Evolutionary conservation across 2,329 filamentous ascomycete species (phyloP).

Genomic region (Dryadomyces quercus-mongolicae): DNA sequence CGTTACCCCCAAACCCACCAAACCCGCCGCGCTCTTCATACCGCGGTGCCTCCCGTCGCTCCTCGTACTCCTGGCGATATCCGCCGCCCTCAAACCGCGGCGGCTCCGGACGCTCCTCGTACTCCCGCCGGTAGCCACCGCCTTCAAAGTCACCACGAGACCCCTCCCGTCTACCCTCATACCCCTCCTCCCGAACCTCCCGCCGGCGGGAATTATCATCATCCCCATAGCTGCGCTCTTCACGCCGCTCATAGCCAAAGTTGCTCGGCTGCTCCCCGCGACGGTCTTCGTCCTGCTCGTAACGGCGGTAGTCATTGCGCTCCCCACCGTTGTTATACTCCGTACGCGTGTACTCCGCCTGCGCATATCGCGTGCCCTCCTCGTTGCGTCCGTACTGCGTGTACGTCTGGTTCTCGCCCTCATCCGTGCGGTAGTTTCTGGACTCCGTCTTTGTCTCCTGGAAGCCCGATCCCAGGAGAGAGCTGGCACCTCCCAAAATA

Average conservation of each 20-base stretch:
- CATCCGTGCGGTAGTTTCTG: conserved; percentile 40
- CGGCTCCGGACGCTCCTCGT: background rate
- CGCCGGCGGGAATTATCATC: conserved; percentile 21
- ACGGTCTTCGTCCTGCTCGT: conserved; percentile 35
- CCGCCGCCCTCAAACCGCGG: background rate
- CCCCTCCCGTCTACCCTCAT: background rate
- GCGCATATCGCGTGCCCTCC: conserved; percentile 40
- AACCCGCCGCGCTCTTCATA: background rate
- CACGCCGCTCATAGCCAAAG: conserved; percentile 45
- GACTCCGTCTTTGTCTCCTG: conserved; percentile 35
- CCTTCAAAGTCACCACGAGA: background rate
- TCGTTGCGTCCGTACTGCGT: conserved; percentile 46
- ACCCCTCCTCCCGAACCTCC: conserved; percentile 10
- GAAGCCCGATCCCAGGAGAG: conserved; percentile 37
- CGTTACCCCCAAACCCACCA: background rate
- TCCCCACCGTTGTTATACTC: conserved; percentile 44
- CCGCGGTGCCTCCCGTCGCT: background rate
- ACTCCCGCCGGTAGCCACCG: background rate
- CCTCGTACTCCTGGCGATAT: conserved; percentile 1
- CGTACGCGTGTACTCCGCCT: conserved; percentile 48
- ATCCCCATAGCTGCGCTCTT: conserved; percentile 21
- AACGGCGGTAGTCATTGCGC: conserved; percentile 47
- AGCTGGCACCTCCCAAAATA: conserved; percentile 53
- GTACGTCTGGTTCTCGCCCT: conserved; percentile 47
- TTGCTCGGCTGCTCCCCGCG: conserved; percentile 26